A percentile compares a stretch with the other conserved stretches of the same genome.
Conservation (phyloP, 2,329 filamentous ascomycete genomes). For the Rachicladosporium sp. region DNA sequence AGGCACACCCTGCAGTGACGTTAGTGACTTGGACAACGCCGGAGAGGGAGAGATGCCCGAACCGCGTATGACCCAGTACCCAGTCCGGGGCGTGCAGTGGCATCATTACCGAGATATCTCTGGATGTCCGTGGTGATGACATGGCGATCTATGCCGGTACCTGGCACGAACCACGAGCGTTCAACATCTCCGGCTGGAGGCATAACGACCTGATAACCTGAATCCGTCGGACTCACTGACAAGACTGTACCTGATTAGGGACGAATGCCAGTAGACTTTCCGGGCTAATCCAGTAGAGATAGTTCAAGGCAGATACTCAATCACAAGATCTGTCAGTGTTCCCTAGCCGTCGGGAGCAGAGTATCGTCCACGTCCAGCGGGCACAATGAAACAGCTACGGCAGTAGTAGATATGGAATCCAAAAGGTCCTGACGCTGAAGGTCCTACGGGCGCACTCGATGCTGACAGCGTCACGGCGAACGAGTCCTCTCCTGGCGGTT, state of each 20-base stretch:
- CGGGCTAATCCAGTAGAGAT: too few relatives aligned
- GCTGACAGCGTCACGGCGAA: too few relatives aligned
- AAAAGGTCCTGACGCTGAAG: too few relatives aligned
- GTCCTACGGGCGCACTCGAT: too few relatives aligned
- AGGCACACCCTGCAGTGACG: constrained; percentile 25
- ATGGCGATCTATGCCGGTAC: constrained; percentile 38
- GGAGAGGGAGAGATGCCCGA: constrained; percentile 8
- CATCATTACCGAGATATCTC: constrained; percentile 39
- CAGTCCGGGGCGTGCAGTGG: constrained; percentile 35
- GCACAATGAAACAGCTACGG: too few relatives aligned
- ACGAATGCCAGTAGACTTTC: neutral
- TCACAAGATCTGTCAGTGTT: too few relatives aligned
- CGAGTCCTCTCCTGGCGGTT: too few relatives aligned
- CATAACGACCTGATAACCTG: constrained; percentile 11
- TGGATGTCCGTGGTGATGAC: constrained; percentile 42
- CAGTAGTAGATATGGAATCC: too few relatives aligned
- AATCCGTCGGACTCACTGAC: neutral
- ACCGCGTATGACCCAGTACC: constrained; percentile 35
- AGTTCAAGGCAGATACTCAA: too few relatives aligned
- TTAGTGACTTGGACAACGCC: constrained; percentile 8
- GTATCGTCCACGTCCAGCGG: too few relatives aligned
- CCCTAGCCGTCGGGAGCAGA: too few relatives aligned
- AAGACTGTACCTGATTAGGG: neutral
- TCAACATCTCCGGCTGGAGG: constrained; percentile 21
- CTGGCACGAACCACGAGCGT: constrained; percentile 37